Percentiles rank a stretch among this genome's conserved stretches.
phyloP scores from a whole-genome alignment of 805 yeast species.

The Ogataea trehalophila region DNA sequence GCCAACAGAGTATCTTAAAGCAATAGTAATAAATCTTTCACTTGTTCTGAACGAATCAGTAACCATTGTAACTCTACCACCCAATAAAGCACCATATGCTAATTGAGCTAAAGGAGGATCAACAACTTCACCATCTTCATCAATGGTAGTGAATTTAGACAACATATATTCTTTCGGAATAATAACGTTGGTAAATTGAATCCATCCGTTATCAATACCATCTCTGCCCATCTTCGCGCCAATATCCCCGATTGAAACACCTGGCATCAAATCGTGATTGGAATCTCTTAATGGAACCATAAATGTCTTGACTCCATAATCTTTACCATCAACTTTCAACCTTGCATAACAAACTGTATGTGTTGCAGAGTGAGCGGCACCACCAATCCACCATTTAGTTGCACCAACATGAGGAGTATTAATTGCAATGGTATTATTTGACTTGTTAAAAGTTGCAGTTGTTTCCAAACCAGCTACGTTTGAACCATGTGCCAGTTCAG shows the following conservation, averaged over 20 bases:
- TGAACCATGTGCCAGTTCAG: slow-evolving; percentile 90
- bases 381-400: slow-evolving; percentile 99
- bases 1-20: slow-evolving; percentile 82
- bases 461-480: slow-evolving; percentile 93
- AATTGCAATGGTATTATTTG: slow-evolving; percentile 62
- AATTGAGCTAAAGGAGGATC: slow-evolving; percentile 85
- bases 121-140: slow-evolving; percentile 60
- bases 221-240: slow-evolving; percentile 96
- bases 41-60: slow-evolving; percentile 77
- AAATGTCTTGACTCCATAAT: slow-evolving; percentile 89
- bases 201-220: slow-evolving; percentile 96
- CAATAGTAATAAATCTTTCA: slow-evolving; percentile 76
- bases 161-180: slow-evolving; percentile 84
- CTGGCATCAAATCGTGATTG: slow-evolving; percentile 69
- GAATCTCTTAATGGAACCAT: slow-evolving; percentile 84
- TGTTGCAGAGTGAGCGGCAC: slow-evolving; percentile 92
- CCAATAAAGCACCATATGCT: slow-evolving; percentile 79
- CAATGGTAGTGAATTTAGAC: slow-evolving; percentile 71
- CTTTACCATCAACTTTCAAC: slow-evolving; percentile 73
- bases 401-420: slow-evolving; percentile 90
- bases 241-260: slow-evolving; percentile 83
- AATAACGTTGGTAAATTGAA: slow-evolving; percentile 77
- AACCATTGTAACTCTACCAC: slow-evolving; percentile 90
- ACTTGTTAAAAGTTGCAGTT: slow-evolving; percentile 73
- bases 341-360: slow-evolving; percentile 86